Evolutionary conservation across 202 grass and related monocot genomes (phyloP).

Genomic region (Saccharum hybrid): DNA sequence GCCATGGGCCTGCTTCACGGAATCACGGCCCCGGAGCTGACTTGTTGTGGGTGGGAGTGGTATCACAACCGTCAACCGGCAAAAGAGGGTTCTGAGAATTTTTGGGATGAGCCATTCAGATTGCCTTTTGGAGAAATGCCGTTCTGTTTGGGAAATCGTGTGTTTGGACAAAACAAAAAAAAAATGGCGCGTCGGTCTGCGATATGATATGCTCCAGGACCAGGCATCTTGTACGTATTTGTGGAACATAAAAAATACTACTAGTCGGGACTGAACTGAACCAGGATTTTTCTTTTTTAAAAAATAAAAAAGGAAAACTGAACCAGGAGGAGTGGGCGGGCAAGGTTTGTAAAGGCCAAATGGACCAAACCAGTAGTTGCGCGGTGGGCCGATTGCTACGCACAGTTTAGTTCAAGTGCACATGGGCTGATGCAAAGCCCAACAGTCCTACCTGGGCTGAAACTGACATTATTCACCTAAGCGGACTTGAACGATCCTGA

Average conservation of each 20-base stretch:
- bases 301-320: too few relatives aligned
- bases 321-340: too few relatives aligned
- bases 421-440: neutral
- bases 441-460: neutral
- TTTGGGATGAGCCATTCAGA: neutral
- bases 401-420: neutral
- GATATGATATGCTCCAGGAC: neutral
- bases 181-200: neutral
- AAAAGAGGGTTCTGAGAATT: neutral
- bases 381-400: too few relatives aligned
- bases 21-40: neutral
- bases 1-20: neutral
- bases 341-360: neutral
- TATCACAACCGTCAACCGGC: neutral
- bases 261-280: too few relatives aligned
- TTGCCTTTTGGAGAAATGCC: neutral
- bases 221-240: constrained; percentile 1
- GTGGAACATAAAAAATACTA: neutral
- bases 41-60: too few relatives aligned
- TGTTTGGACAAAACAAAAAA: neutral
- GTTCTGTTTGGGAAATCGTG: neutral
- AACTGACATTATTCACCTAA: neutral
- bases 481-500: neutral
- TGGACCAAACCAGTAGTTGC: too few relatives aligned
- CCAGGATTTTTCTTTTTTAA: too few relatives aligned